phyloP scores from a whole-genome alignment of 108 stramenopile genomes.

The Epithemia pelagica region DNA sequence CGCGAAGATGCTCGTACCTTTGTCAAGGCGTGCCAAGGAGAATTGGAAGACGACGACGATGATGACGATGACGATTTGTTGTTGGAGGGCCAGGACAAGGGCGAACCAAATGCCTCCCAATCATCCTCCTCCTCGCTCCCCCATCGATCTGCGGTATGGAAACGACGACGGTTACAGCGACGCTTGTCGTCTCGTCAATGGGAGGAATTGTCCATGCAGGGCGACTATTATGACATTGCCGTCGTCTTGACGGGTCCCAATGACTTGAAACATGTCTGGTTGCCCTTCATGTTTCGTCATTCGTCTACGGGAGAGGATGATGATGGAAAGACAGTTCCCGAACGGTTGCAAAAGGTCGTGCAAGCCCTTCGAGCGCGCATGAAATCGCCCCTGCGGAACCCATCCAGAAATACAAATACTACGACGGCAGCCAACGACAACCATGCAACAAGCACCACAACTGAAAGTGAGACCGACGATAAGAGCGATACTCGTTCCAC shows the following conservation, averaged over 20 bases:
- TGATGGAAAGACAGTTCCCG: slow-evolving; percentile 14
- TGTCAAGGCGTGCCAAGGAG: background rate
- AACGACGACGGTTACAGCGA: background rate
- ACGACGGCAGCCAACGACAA: background rate
- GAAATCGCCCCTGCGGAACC: background rate
- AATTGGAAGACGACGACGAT: slow-evolving; percentile 1
- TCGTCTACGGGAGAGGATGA: slow-evolving; percentile 8
- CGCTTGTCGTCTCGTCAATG: background rate
- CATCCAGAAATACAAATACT: background rate
- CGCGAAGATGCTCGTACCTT: background rate
- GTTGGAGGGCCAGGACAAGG: background rate
- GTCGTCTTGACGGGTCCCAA: slow-evolving; percentile 62
- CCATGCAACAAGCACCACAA: background rate
- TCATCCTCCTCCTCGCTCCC: too few species aligned
- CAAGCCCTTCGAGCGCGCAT: slow-evolving; percentile 27
- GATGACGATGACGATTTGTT: slow-evolving; percentile 3
- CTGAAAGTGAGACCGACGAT: background rate
- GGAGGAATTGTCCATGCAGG: background rate
- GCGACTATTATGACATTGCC: slow-evolving; percentile 47
- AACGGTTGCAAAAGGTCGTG: slow-evolving; percentile 16
- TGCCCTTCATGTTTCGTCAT: slow-evolving; percentile 37
- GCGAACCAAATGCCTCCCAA: too few species aligned
- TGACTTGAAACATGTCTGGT: slow-evolving; percentile 54
- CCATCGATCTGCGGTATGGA: background rate
- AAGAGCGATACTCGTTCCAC: background rate